These are phyloP conservation scores for Coffea canephora DNA, from an alignment of 257 asterid species.

Conservation along the genomic window DNA sequence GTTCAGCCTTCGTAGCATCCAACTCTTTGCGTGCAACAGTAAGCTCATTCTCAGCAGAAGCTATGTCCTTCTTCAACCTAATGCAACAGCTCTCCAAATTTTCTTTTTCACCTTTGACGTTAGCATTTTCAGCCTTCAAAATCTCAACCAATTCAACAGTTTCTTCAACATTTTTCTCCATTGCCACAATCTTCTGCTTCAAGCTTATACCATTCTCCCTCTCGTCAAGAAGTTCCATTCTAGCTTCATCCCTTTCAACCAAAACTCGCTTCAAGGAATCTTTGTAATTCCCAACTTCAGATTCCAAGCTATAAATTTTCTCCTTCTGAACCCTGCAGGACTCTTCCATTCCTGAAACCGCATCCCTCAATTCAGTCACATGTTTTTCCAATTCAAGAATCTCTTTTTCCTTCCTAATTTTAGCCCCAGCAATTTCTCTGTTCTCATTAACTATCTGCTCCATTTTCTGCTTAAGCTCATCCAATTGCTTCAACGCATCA, in stretches of 20 bases:
- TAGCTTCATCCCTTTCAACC: conserved; percentile 40
- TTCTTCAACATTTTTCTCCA: conserved; percentile 42
- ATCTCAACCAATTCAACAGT: conserved; percentile 23
- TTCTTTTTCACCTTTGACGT: conserved; percentile 36
- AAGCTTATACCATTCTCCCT: conserved; percentile 33
- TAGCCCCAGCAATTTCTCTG: conserved; percentile 36
- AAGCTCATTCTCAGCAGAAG: conserved; percentile 35
- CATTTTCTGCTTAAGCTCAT: conserved; percentile 28
- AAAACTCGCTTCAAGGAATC: conserved; percentile 34
- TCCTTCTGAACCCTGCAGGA: conserved; percentile 25
- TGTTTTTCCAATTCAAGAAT: conserved; percentile 41
- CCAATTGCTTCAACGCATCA: conserved; percentile 34
- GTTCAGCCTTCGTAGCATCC: conserved; percentile 36
- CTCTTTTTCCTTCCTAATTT: conserved; percentile 34
- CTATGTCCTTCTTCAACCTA: conserved; percentile 38
- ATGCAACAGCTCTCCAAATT: conserved; percentile 38
- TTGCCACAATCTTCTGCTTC: conserved; percentile 35
- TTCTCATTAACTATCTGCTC: conserved; percentile 47
- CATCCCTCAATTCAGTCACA: conserved; percentile 36
- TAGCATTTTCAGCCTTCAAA: conserved; percentile 40
- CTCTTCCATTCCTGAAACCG: conserved; percentile 35
- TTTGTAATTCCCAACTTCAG: conserved; percentile 36
- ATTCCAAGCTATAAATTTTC: conserved; percentile 40
- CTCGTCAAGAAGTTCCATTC: conserved; percentile 36
- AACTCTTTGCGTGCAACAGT: conserved; percentile 30